Base-by-base conservation (phyloP, 441 rosid genomes). In the Viola pubescens region DNA sequence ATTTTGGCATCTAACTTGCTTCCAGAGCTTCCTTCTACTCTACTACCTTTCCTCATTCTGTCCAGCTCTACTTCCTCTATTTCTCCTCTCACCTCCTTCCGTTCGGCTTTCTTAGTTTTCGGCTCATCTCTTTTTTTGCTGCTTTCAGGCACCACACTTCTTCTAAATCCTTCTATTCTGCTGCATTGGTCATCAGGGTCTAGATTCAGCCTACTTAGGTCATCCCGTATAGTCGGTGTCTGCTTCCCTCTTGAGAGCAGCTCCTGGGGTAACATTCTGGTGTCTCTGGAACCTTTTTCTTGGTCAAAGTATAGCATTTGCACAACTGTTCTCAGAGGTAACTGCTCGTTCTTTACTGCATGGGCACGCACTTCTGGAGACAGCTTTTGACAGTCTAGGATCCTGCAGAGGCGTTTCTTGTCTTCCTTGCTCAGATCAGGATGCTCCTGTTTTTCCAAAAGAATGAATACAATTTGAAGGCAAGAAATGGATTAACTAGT, bases 301-400 rank as follows among this genome's bases (percentile, higher is more conserved):
- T 87, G 97, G 13, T 94, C 99, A 37, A 87, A 94, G 80, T 82
- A 94, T 64, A 91, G 85, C 55, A 87, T 88, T 70, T 87, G 99
- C 60, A 94, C 99, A 2, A 94, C 98, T 0, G 98, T 94, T 74
- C 97, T 83, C 68, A 94, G 45, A 9, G 99, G 99, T 26, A 94
- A 81, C 62, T 91, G 76, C 77, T 91, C 99, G 47, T 94, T 94
- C 74, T 91, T 94, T 39, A 88, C 91, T 0, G 98, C 99, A 11
- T 88, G 99, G 1, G 97, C 81, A 0, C 99, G 88, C 37, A 91
- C 83, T 58, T 87, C 95, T 13, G 85, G 77, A 8, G 99, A 87
- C 60, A 94, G 73, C 70, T 86, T 88, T 74, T 86, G 94, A 80
- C 97, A 90, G 79, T 94, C 91, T 1, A 90, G 82, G 60, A 75